Base-by-base conservation (phyloP, 805 yeast species). In the Wickerhamiella sorbophila region DNA sequence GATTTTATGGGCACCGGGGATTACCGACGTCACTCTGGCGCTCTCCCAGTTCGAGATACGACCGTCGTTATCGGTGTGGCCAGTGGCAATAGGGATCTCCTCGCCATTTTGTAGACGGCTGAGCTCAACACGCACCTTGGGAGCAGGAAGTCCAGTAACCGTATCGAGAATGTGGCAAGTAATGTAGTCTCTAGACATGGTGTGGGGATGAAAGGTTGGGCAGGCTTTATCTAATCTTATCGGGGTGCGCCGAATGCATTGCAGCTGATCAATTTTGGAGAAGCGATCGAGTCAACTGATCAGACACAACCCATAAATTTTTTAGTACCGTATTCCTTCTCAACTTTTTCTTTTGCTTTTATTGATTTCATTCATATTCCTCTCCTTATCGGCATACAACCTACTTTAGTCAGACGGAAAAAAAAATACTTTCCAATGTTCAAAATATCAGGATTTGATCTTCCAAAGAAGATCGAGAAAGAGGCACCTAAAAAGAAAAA, bases 121-220 rank as follows among this genome's bases (percentile, higher is more conserved):
- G 19, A 57, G 46, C 22, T 76, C 76, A 55, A 91, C 83, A 2
- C 67, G 62, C n/a, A 87, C 87, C n/a, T 67, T 69, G 0, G 62
- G 56, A 1, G 95, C 95, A 1, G 97, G 97, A 45, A 66, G 70
- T 1, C 97, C 97, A 5, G 67, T 61, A 8, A 81, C 77, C 5
- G 95, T 86, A 54, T 87, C 95, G 18, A 87, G 66, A 8, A 87
- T 73, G 58, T 87, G 97, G 63, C 96, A 87, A 2, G 95, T 86
- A 32, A 86, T 73, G 35, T 88, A 88, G 50, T 62, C 62, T 38
- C 60, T 40, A 8, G 36, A n/a, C 33, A 31, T 36, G 17, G 10
- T 15, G 21, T 18, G 8, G 33, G 18, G n/a, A 16, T 9, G 33
- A 5, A 8, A 16, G 15, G 33, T 5, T n/a, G 8, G 10, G 27